A percentile compares a stretch with the other conserved stretches of the same genome.
Evolutionary conservation across 1,284 basidiomycete species (phyloP).

Genomic region (Amylostereum chailletii): DNA sequence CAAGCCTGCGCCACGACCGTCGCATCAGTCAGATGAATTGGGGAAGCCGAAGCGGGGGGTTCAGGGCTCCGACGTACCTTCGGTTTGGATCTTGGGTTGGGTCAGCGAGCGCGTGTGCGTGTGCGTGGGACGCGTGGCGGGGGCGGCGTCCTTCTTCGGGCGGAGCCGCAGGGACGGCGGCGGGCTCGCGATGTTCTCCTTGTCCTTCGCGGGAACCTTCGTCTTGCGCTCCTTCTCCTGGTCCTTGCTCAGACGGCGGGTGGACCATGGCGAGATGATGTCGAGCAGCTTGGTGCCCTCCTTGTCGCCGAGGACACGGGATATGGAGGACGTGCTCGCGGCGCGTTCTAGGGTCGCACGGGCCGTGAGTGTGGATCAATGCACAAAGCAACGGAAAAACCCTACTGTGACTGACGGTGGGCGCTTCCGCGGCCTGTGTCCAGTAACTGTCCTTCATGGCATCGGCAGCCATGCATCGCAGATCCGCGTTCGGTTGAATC

Average conservation of each 20-base stretch:
- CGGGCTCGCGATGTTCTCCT: background rate
- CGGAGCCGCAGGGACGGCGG: no score
- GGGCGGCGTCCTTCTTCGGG: no score
- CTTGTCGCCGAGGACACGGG: background rate
- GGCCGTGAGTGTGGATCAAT: no score
- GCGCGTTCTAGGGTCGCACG: no score
- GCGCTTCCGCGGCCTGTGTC: slow-evolving; percentile 20
- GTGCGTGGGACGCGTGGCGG: no score
- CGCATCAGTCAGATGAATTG: background rate
- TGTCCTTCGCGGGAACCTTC: slow-evolving; percentile 8
- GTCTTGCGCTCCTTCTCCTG: slow-evolving; percentile 5
- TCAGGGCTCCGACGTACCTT: slow-evolving; percentile 9
- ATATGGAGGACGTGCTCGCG: slow-evolving; percentile 29
- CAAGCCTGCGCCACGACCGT: background rate
- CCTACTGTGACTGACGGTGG: no score
- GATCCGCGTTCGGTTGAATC: slow-evolving; percentile 68
- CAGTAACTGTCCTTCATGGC: slow-evolving; percentile 67
- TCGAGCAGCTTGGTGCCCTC: slow-evolving; percentile 36
- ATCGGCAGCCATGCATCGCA: slow-evolving; percentile 58
- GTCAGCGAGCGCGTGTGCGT: slow-evolving; percentile 20
- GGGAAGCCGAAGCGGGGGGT: background rate
- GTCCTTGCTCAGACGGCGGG: slow-evolving; percentile 11
- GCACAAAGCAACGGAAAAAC: no score
- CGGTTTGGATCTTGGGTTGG: slow-evolving; percentile 18
- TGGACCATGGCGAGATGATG: slow-evolving; percentile 26